Base-by-base conservation (phyloP, 1,139 yeast species). In the Geotrichum fermentans region DNA sequence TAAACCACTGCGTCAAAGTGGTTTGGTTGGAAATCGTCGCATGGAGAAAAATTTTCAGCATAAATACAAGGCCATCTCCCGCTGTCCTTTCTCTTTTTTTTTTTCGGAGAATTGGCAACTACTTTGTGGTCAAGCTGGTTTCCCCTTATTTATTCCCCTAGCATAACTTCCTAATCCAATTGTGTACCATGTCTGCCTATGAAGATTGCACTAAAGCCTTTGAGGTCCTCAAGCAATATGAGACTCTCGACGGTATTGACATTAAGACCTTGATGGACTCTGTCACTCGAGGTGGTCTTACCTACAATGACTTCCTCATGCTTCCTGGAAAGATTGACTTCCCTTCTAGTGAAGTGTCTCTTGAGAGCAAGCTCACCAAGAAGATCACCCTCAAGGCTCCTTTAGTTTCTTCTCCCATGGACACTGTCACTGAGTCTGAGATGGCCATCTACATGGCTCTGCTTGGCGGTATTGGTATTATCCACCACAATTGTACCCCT, bases 371-470 rank as follows among this genome's bases (percentile, higher is more conserved):
- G 69, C 77, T 92, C 70, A 89, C 98, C 66, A 89, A 85, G 75
- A 85, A 83, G 65, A 92, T 92, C 74, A 73, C 94, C 51, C 77
- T 92, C 71, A 89, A 85, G 74, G 76, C 96, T 45, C 99, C 99
- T 55, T 87, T 92, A 61, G 92, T 92, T 56, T 90, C 97, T 32
- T 88, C 97, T 63, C 99, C 99, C 61, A 92, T 92, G 99, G 98
- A 92, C 72, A 92, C 98, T 49, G 98, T 92, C 56, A 94, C 99
- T 53, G 99, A 92, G 75, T 75, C 89, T 56, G 85, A 82, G 55
- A 92, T 92, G 99, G 98, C 99, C 58, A 92, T 94, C 62, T 83
- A 89, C 73, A 90, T 92, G 97, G 97, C 99, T 60, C 79, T 92
- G 61, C 80, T 90, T 62, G 99, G 99, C 68, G 99, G 99, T 72